These are phyloP conservation scores for Ustilago shanxiensis DNA, from an alignment of 1,284 basidiomycete species.

Conservation along the genomic window DNA sequence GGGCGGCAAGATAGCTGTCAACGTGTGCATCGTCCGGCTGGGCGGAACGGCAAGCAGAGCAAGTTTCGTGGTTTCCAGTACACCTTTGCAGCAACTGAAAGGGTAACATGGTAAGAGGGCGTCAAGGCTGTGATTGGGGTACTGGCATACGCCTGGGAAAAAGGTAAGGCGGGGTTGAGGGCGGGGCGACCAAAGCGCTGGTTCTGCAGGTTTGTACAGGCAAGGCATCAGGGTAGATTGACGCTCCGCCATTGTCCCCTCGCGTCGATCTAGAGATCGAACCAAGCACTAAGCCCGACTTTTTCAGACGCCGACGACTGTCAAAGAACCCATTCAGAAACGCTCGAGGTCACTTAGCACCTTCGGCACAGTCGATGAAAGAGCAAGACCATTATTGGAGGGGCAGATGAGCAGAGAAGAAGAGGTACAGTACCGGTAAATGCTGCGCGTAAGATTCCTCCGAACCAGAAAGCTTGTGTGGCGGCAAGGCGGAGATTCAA, in stretches of 20 bases:
- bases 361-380: too few relatives aligned
- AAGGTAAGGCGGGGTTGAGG: background rate
- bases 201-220: background rate
- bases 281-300: slow-evolving; percentile 7
- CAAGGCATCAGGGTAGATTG: slow-evolving; percentile 1
- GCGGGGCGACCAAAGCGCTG: background rate
- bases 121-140: background rate
- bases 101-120: background rate
- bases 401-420: background rate
- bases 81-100: background rate
- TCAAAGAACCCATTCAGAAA: background rate
- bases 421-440: too few relatives aligned
- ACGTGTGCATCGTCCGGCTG: background rate
- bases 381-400: background rate
- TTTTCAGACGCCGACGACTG: slow-evolving; percentile 10
- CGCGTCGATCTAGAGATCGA: slow-evolving; percentile 8
- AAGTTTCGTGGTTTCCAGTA: background rate
- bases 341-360: too few relatives aligned
- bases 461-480: slow-evolving; percentile 15
- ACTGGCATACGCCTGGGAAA: background rate
- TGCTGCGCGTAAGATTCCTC: slow-evolving; percentile 28
- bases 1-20: slow-evolving; percentile 18
- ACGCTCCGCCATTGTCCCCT: slow-evolving; percentile 16
- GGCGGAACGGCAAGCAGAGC: too few relatives aligned
- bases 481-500: slow-evolving; percentile 32